phyloP scores from a whole-genome alignment of 345 rosid species.

The Euphorbia lathyris region DNA sequence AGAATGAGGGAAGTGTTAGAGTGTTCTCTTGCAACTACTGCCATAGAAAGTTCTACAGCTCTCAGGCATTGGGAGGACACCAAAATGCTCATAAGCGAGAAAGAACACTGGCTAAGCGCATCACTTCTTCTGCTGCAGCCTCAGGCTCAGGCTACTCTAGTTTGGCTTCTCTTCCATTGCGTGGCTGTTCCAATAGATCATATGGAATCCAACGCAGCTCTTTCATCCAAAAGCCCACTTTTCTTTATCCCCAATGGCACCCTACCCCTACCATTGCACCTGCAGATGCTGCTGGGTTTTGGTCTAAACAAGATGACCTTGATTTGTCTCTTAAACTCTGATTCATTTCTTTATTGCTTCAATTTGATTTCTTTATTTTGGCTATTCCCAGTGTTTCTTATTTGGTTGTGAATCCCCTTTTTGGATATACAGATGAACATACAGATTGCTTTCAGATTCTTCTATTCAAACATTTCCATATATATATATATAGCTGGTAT shows the following conservation, averaged over 20 bases:
- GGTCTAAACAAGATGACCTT: constrained; percentile 55
- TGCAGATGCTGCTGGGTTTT: constrained; percentile 29
- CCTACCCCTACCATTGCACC: too few species aligned
- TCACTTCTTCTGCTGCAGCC: constrained; percentile 16
- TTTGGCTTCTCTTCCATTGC: constrained; percentile 74
- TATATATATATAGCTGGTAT: too few species aligned
- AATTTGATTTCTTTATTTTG: neutral
- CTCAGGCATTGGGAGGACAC: constrained; percentile 37
- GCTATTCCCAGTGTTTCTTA: neutral
- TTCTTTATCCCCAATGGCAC: constrained; percentile 29
- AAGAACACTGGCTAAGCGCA: constrained; percentile 30
- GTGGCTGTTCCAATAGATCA: constrained; percentile 55
- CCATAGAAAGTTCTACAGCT: constrained; percentile 36
- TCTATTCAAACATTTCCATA: neutral
- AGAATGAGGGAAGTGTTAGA: constrained; percentile 7
- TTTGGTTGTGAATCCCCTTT: constrained; percentile 30
- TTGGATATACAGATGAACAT: constrained; percentile 9
- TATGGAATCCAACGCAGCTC: constrained; percentile 74
- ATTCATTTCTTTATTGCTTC: constrained; percentile 8
- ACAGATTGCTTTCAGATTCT: neutral
- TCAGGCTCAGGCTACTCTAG: constrained; percentile 49
- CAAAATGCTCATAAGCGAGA: constrained; percentile 37
- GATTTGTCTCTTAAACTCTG: constrained; percentile 94
- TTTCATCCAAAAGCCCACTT: constrained; percentile 52
- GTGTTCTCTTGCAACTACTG: constrained; percentile 38